These are phyloP conservation scores for Centaurea solstitialis DNA, from an alignment of 129 eudicot species.

Conservation along the genomic window DNA sequence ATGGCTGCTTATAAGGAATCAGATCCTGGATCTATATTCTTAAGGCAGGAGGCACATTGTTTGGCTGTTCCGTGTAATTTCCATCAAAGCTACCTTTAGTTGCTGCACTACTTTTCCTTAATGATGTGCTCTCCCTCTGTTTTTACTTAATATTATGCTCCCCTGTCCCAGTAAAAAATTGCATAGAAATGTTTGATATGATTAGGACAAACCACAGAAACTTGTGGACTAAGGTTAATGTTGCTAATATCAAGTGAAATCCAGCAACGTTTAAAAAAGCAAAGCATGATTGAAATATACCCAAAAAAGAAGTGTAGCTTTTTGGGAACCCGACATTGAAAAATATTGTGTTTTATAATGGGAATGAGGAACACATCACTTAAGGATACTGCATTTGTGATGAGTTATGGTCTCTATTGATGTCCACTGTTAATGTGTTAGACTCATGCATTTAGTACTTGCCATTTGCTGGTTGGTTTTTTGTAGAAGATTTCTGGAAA, in stretches of 20 bases:
- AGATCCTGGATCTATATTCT: conserved; percentile 63
- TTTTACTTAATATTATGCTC: not conserved
- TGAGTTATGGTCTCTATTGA: no score
- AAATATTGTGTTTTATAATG: no score
- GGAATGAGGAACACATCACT: no score
- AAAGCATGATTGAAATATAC: no score
- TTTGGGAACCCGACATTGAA: no score
- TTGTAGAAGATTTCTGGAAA: not conserved
- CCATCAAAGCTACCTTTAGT: not conserved
- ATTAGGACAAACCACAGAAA: not conserved
- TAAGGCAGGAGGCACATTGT: conserved; percentile 81
- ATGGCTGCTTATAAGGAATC: conserved; percentile 68
- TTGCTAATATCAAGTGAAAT: no score
- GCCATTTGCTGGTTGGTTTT: not conserved
- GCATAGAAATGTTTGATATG: not conserved
- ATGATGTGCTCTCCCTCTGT: not conserved
- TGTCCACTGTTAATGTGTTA: not conserved
- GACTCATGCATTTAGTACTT: not conserved
- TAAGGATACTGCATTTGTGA: no score
- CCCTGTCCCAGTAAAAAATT: not conserved
- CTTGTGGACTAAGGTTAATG: not conserved
- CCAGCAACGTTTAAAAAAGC: no score
- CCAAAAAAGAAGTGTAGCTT: no score
- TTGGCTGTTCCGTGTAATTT: conserved; percentile 89
- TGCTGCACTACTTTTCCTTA: not conserved